phyloP scores from a whole-genome alignment of 108 stramenopile species.

The Pseudonitzschia delicatissima region DNA sequence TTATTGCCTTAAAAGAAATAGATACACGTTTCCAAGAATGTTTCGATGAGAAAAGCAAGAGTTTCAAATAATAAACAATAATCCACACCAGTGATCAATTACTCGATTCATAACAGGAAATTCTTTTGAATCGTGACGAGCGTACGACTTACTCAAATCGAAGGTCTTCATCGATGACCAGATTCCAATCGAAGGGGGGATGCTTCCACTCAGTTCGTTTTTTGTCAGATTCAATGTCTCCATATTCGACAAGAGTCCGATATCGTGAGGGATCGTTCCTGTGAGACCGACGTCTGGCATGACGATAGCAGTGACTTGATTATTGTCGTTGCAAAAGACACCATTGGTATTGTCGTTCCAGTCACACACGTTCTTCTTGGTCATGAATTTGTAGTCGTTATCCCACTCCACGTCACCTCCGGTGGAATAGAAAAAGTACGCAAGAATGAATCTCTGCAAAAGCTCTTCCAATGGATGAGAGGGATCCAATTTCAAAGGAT shows the following conservation, averaged over 20 bases:
- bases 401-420: slow-evolving; percentile 41
- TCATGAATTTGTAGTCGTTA: slow-evolving; percentile 41
- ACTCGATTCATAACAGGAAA: too few species aligned
- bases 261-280: slow-evolving; percentile 32
- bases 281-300: neutral
- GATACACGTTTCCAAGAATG: too few species aligned
- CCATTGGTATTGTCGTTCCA: slow-evolving; percentile 28
- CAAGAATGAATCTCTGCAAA: slow-evolving; percentile 14
- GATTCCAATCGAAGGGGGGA: slow-evolving; percentile 9
- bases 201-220: slow-evolving; percentile 20
- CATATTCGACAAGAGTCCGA: slow-evolving; percentile 34
- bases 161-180: neutral
- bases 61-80: too few species aligned
- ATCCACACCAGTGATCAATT: too few species aligned
- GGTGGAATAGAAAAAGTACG: slow-evolving; percentile 47
- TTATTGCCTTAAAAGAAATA: neutral
- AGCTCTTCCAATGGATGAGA: neutral
- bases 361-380: slow-evolving; percentile 44
- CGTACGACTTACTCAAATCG: slow-evolving; percentile 2
- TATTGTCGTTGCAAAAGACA: slow-evolving; percentile 3
- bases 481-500: slow-evolving; percentile 1
- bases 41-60: too few species aligned
- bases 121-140: neutral
- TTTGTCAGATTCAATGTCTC: neutral
- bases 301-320: neutral